Percentiles rank a stretch among this genome's conserved stretches.
These are phyloP conservation scores for Vaccinium myrtillus DNA, from an alignment of 148 eudicot species.

Conservation along the genomic window DNA sequence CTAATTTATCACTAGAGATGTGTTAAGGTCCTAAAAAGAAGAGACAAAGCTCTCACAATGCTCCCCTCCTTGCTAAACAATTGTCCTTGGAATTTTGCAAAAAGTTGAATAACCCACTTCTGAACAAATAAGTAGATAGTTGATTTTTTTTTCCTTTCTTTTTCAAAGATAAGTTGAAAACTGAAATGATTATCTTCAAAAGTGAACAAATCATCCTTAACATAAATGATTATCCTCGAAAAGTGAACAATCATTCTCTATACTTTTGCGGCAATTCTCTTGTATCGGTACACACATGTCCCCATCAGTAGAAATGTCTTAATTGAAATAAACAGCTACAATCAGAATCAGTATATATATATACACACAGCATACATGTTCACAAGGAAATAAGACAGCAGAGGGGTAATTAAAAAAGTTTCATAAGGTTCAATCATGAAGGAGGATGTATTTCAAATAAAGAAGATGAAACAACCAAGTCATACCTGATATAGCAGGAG, in stretches of 20 bases:
- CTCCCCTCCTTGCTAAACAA: too few species aligned
- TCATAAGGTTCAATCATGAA: not conserved
- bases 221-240: not conserved
- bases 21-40: too few species aligned
- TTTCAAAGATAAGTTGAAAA: not conserved
- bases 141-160: too few species aligned
- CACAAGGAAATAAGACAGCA: not conserved
- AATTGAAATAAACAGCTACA: not conserved
- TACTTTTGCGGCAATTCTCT: not conserved
- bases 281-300: not conserved
- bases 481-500: conserved; percentile 96
- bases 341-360: not conserved
- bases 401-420: not conserved
- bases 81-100: too few species aligned
- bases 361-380: not conserved
- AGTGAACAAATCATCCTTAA: not conserved
- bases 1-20: too few species aligned
- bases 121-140: too few species aligned
- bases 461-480: not conserved
- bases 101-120: too few species aligned
- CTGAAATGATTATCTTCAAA: not conserved
- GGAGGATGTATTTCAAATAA: not conserved
- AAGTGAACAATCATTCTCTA: not conserved
- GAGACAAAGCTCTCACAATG: too few species aligned
- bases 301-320: not conserved